Evolutionary conservation across 2,329 filamentous ascomycete genomes (phyloP), one percentile per base, ranked within the genome.

Genomic region (Aspergillus sp.): DNA sequence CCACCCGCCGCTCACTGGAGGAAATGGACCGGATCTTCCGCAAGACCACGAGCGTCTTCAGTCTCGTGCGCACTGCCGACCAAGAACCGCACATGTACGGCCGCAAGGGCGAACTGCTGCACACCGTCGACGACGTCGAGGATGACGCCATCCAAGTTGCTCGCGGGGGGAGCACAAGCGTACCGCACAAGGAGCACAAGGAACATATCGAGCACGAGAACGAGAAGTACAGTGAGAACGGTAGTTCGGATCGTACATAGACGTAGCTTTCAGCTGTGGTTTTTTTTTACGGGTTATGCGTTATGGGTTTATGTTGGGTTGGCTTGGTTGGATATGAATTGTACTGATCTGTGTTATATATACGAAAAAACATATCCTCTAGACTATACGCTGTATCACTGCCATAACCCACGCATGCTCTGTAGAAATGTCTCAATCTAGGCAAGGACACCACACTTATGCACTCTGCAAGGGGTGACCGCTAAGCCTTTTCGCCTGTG

Each of bases 1-100:
- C 78, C 2, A 77, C 77, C 7, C 74, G 73, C 52, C 74, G 77
- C 5, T 78, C 73, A 9, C 71, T 86, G 30, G 83, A 86, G 63
- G 83, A 86, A 61, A 80, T 87, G 65, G 83, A 87, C 57, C 73
- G 78, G 48, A 81, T 86, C 53, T 83, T 85, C 70, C 72, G 72
- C 60, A 78, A 78, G 51, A 75, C 74, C 1, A 66, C 61, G 28
- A 73, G 66, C 26, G 60, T 74, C 43, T 75, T 78, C 51, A 59
- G 70, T 12, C 69, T 77, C 3, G 74, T 79, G 27, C 63, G 67
- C 44, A 65, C 77, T 29, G 78, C 78, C 2, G 59, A 67, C 6
- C 62, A 75, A 1, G 67, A 76, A 55, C 78, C 79, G 7, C 71
- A 75, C 52, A 72, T 78, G 47, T 81, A 78, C 59, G 78, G 76